A percentile compares a stretch with the other conserved stretches of the same genome.
Evolutionary conservation across 2,329 filamentous ascomycete genomes (phyloP).

Genomic region (Teratosphaeria epicoccoides): DNA sequence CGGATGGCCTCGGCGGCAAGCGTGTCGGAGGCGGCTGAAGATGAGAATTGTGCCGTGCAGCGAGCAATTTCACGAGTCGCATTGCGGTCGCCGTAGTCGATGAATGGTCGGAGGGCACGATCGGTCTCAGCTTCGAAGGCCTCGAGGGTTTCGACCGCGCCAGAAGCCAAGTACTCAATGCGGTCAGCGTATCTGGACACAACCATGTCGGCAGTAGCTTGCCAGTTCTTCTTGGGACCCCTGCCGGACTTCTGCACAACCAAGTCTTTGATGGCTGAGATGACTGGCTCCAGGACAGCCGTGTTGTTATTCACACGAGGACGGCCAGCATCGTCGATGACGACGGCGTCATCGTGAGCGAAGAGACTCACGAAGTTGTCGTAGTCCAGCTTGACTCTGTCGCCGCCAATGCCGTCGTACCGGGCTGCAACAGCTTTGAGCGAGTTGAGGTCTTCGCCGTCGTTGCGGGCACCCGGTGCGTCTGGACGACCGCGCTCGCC

Average conservation of each 20-base stretch:
- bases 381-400: conserved; percentile 37
- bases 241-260: conserved; percentile 25
- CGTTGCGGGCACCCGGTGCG: conserved; percentile 7
- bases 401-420: conserved; percentile 36
- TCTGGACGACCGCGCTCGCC: background rate
- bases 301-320: conserved; percentile 32
- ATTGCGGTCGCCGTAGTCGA: conserved; percentile 28
- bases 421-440: conserved; percentile 31
- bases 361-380: conserved; percentile 41
- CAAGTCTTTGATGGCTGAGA: conserved; percentile 36
- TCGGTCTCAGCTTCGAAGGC: conserved; percentile 21
- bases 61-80: conserved; percentile 32
- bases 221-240: conserved; percentile 45
- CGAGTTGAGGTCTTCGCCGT: conserved; percentile 21
- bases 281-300: conserved; percentile 28
- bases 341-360: conserved; percentile 28
- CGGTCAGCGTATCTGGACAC: conserved; percentile 50
- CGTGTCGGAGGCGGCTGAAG: conserved; percentile 8
- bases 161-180: conserved; percentile 32
- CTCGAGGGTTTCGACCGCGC: conserved; percentile 9
- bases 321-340: conserved; percentile 23
- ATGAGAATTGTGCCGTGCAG: conserved; percentile 39
- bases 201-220: conserved; percentile 55
- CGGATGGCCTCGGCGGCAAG: conserved; percentile 17
- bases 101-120: conserved; percentile 28